A percentile compares a stretch with the other conserved stretches of the same genome.
Evolutionary conservation across 495 filamentous ascomycete genomes (phyloP).

Genomic region (Talaromyces liani): DNA sequence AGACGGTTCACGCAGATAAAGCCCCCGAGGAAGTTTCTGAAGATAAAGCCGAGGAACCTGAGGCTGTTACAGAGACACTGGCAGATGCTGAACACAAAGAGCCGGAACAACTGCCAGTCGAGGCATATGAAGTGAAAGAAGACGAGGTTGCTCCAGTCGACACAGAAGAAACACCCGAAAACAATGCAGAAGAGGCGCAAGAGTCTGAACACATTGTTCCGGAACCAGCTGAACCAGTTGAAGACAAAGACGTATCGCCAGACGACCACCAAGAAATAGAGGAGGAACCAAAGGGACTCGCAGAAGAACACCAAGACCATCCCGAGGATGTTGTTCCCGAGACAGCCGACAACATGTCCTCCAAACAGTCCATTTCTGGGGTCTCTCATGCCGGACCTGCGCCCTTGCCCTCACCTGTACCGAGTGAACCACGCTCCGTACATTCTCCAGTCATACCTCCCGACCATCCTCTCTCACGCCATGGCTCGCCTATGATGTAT

Average conservation of each 20-base stretch:
- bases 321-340: not conserved
- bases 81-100: conserved; percentile 1
- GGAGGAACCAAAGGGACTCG: not conserved
- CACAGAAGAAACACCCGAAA: not conserved
- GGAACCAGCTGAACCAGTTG: not conserved
- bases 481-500: conserved; percentile 11
- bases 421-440: conserved; percentile 19
- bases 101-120: not conserved
- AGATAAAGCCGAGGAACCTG: not conserved
- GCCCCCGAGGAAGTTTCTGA: not conserved
- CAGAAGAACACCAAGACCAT: not conserved
- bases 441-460: conserved; percentile 18
- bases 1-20: not conserved
- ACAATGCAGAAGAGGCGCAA: not conserved
- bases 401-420: conserved; percentile 24
- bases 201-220: not conserved
- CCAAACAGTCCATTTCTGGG: not conserved
- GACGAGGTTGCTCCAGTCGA: not conserved
- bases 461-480: conserved; percentile 13
- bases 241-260: not conserved
- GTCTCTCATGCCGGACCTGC: conserved; percentile 14
- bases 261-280: not conserved
- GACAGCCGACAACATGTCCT: not conserved
- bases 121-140: not conserved
- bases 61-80: not conserved